A percentile compares a stretch with the other conserved stretches of the same genome.
Evolutionary conservation across 805 yeast species (phyloP).

Genomic region (Candida succiphila): DNA sequence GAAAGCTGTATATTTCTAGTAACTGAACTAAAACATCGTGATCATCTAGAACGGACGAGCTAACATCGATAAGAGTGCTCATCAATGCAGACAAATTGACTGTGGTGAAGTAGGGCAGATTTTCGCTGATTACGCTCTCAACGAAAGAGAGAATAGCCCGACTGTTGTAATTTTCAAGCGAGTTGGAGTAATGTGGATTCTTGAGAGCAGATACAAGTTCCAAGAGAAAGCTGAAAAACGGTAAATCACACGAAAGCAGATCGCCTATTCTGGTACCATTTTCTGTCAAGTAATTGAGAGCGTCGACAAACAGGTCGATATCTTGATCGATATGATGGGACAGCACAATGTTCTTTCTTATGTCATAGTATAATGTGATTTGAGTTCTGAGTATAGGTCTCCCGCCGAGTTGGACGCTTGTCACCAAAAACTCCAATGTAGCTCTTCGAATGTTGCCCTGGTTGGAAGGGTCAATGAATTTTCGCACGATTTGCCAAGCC

Average conservation of each 20-base stretch:
- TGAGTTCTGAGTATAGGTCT: too few relatives aligned
- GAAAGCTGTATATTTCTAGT: neutral
- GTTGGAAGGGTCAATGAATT: conserved; percentile 29
- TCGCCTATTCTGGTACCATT: conserved; percentile 15
- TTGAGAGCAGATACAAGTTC: conserved; percentile 1
- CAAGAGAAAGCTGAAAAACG: conserved; percentile 8
- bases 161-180: conserved; percentile 9
- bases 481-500: conserved; percentile 63
- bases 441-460: conserved; percentile 28
- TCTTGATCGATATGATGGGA: conserved; percentile 26
- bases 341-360: conserved; percentile 30
- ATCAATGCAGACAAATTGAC: too few relatives aligned
- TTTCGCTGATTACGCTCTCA: neutral
- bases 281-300: conserved; percentile 38
- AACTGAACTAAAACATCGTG: too few relatives aligned
- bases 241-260: conserved; percentile 9
- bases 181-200: conserved; percentile 7
- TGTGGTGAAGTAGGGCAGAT: too few relatives aligned
- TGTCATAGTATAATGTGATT: conserved; percentile 50
- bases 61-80: neutral
- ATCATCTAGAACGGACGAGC: neutral
- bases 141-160: neutral
- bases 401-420: too few relatives aligned
- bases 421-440: conserved; percentile 43
- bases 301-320: conserved; percentile 32